Base-by-base conservation (phyloP, 2,329 filamentous ascomycete genomes). In the Chaetomium globosum region DNA sequence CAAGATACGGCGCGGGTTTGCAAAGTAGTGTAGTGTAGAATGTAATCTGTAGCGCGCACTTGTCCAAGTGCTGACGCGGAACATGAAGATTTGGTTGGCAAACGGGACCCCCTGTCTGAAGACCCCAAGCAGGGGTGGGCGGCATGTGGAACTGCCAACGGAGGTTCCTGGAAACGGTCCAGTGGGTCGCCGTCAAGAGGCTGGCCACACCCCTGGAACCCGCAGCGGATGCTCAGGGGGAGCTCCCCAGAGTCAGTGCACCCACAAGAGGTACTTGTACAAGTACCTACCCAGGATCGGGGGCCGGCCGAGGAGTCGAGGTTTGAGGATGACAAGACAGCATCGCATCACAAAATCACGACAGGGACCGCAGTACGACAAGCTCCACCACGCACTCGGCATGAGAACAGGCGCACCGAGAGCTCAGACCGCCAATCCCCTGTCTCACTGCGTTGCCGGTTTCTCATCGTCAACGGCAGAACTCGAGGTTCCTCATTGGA, bases 381-480 rank as follows among this genome's bases (percentile, higher is more conserved):
- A 46, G 39, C 39, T 23, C 43, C 54, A 52, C 51, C 51, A 59
- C 48, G 49, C 62, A 33, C 13, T n/a, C 23, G 23, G 51, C 62
- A 56, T 51, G 52, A 48, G 36, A 33, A 48, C 31, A 56, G n/a
- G 51, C 26, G 39, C 59, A 54, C 36, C 33, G 31, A n/a, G 62
- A 68, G 67, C 69, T 70, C 67, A 67, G 68, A 67, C 69, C 65
- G 64, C 65, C 64, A 60, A 61, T 61, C 65, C 66, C 65, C 63
- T 63, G 64, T 65, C 61, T 63, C 64, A 59, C 61, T 55, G 60
- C 49, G 46, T 36, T 53, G 61, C 57, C 62, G 57, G 49, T 57
- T 62, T 63, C 64, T 67, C 66, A 63, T 65, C 64, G 63, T 69
- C 70, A 68, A 68, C 67, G 69, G 69, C 69, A 71, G 68, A 61